Base-by-base conservation (phyloP, 495 filamentous ascomycete species). In the Aspergillus ellipticus region DNA sequence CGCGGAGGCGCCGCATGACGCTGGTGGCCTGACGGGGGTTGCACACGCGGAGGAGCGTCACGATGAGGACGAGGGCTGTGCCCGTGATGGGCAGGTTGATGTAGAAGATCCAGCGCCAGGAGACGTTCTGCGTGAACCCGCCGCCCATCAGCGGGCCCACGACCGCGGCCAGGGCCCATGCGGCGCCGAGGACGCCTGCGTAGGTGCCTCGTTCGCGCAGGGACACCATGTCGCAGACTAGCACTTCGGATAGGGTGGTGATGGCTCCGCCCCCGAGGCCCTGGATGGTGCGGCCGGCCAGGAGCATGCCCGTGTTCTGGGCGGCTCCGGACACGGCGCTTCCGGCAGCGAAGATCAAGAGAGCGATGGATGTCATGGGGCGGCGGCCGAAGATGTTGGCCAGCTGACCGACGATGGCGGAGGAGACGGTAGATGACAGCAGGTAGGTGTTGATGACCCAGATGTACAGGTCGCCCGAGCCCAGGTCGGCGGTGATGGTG, bases 241-340 rank as follows among this genome's bases (percentile, higher is more conserved):
- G 69, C 17, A 89, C 83, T 62, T 89, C 85, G 1, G 78, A 80
- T 53, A 90, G 64, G 6, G 79, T 75, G n/a, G 88, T 76, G 35
- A 92, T 72, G 0, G 87, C 88, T n/a, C 88, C 87, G 22, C 85
- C 87, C 6, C 88, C 88, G 16, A 88, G 66, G 39, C 88, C 88
- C 54, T 90, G 87, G 17, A 90, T 77, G 0, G 80, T 75, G 8
- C 88, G 77, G 3, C 86, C 86, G 26, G 85, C 75, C 9, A 90
- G 77, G 60, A 92, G 78, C 28, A 82, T 65, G 4, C 80, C 83
- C 63, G 89, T 89, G 63, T 85, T 75, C 15, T 80, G 74, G 2
- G 76, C 62, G 61, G 77, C 59, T 64, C 83, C 82, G 4, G 71
- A 74, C 17, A 87, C 56, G 19, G 87, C 73, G 2, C 83, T 76